Evolutionary conservation across 108 stramenopile species (phyloP).

Genomic region (Skeletonema costatum): DNA sequence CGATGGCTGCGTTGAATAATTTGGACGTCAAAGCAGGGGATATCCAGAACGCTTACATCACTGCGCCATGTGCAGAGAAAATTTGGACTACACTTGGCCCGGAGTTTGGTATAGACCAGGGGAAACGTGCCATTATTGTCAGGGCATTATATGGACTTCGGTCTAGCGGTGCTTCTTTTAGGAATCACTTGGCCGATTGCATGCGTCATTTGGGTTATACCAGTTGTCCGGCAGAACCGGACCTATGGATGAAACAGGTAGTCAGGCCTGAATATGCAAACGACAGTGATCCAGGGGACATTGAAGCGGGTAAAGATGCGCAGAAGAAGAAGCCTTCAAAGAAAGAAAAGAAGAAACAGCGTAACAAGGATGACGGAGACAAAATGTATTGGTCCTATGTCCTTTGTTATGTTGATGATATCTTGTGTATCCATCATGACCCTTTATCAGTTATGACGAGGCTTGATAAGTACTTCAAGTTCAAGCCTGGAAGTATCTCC

Average conservation of each 20-base stretch:
- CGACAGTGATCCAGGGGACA: too few species aligned
- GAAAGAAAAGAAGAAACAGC: too few species aligned
- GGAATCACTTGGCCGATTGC: not conserved
- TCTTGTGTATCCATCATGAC: slow-evolving; percentile 16
- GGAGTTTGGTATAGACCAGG: slow-evolving; percentile 27
- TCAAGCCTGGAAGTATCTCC: slow-evolving; percentile 4
- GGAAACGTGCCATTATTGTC: slow-evolving; percentile 6
- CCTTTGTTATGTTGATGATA: slow-evolving; percentile 19
- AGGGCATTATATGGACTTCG: slow-evolving; percentile 30
- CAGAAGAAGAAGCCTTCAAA: too few species aligned
- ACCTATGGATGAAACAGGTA: slow-evolving; percentile 39
- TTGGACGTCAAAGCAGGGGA: slow-evolving; percentile 37
- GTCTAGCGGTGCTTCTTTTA: slow-evolving; percentile 13
- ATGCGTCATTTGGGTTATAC: slow-evolving; percentile 25
- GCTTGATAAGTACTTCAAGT: slow-evolving; percentile 2
- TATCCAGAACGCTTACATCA: slow-evolving; percentile 50
- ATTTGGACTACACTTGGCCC: slow-evolving; percentile 23
- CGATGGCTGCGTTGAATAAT: slow-evolving; percentile 46
- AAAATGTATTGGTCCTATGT: slow-evolving; percentile 42
- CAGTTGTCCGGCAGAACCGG: slow-evolving; percentile 31
- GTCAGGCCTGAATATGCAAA: too few species aligned
- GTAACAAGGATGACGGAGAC: not conserved
- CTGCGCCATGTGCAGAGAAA: slow-evolving; percentile 18
- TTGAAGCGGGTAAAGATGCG: too few species aligned
- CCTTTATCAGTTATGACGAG: not conserved